Percentiles rank a stretch among this genome's conserved stretches.
These are phyloP conservation scores for Phaseolus coccineus DNA, from an alignment of 331 rosid genomes.

Conservation along the genomic window DNA sequence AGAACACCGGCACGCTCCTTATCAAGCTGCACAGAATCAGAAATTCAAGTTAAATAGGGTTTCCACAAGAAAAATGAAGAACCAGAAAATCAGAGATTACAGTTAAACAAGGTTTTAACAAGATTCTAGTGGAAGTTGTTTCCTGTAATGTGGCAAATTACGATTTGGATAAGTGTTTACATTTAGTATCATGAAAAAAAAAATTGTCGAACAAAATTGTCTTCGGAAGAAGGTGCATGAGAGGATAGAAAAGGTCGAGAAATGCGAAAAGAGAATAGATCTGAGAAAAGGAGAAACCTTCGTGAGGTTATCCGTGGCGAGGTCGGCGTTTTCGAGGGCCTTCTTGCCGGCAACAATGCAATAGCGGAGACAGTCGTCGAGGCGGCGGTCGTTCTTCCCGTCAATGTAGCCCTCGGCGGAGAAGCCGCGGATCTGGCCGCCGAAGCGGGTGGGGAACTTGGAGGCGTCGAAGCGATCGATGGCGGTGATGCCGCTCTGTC, in stretches of 20 bases:
- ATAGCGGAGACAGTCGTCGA: slow-evolving; percentile 90
- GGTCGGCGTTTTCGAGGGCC: slow-evolving; percentile 79
- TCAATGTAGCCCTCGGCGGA: slow-evolving; percentile 83
- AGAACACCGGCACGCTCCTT: slow-evolving; percentile 88
- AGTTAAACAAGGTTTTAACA: no score
- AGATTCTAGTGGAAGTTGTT: no score
- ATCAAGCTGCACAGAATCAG: slow-evolving; percentile 62
- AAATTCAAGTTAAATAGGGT: slow-evolving; percentile 18
- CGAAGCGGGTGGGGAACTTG: slow-evolving; percentile 93
- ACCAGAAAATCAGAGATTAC: not conserved
- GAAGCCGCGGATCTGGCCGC: slow-evolving; percentile 94
- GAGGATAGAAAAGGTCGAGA: not conserved
- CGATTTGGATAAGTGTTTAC: no score
- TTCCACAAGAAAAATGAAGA: not conserved
- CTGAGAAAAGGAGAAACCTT: slow-evolving; percentile 57
- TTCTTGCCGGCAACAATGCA: slow-evolving; percentile 96
- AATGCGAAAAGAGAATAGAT: not conserved
- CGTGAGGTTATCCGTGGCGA: slow-evolving; percentile 63
- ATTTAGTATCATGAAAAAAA: not conserved
- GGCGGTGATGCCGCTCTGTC: slow-evolving; percentile 82
- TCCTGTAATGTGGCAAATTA: no score
- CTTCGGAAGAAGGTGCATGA: no score
- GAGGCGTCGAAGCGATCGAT: slow-evolving; percentile 95
- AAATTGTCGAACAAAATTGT: not conserved
- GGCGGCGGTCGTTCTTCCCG: slow-evolving; percentile 91